Evolutionary conservation across 2,329 filamentous ascomycete species (phyloP), one percentile per base, ranked within the genome.

Genomic region (Epichloe gansuensis): DNA sequence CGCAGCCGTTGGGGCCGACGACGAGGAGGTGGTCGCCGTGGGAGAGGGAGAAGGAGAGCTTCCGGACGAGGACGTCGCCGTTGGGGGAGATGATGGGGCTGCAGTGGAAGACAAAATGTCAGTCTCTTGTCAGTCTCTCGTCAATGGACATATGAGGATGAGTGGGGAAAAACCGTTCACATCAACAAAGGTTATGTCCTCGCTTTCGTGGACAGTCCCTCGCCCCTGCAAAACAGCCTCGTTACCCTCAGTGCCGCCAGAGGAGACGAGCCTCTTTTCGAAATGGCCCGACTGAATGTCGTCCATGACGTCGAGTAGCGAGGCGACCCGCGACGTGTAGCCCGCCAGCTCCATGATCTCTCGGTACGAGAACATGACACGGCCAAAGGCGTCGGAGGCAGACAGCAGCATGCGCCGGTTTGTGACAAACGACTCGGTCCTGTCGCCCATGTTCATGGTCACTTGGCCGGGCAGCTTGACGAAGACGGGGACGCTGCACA

Each of bases 351-450:
- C 91, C 65, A 91, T 95, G 56, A 98, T 85, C 65, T 98, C 93
- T 60, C 95, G 90, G 75, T 96, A 97, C 2, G 88, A 95, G 70
- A 95, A 96, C 90, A 96, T 96, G 57, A 97, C 76, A 54, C 93
- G 85, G 1, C 91, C 91, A 63, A 96, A 96, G 25, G 91, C 91
- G 65, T 98, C 93, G 0, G 91, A 97, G 1, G 89, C 93, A 40
- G 88, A 91, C 5, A 98, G 76, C 12, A 98, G 76, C 78, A 98
- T 87, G 53, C 93, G 80, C 44, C 93, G 77, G 66, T 97, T 98
- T 1, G 91, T 98, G 41, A 98, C 87, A 62, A 98, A 97, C 54
- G 82, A 84, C 66, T 83, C 80, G 39, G 81, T 83, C 55, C 81
- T 69, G 63, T 88, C 82, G 44, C 84, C 85, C 82, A 87, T 86